Percentiles rank a stretch among this genome's conserved stretches.
Evolutionary conservation across 176 grass and related monocot species (phyloP).

Genomic region (Musa itinerans): DNA sequence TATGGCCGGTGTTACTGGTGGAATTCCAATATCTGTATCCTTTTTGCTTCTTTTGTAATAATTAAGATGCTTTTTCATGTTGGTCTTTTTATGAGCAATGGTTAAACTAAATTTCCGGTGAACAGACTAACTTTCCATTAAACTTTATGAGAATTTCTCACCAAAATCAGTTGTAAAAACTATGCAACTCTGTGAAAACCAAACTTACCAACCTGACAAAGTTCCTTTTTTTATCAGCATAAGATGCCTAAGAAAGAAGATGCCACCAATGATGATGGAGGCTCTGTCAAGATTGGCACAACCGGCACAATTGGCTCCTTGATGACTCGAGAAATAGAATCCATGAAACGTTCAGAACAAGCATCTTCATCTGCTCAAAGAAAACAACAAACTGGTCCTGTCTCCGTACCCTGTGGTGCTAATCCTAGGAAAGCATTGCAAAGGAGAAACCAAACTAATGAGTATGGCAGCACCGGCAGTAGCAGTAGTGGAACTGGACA

Average conservation of each 20-base stretch:
- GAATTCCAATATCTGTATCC: no score
- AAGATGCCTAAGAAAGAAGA: slow-evolving; percentile 2
- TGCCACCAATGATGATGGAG: not conserved
- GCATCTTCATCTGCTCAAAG: slow-evolving; percentile 18
- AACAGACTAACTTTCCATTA: not conserved
- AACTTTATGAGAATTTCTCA: not conserved
- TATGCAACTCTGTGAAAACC: not conserved
- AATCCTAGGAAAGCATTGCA: slow-evolving; percentile 40
- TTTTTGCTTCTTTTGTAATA: no score
- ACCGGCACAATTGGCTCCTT: slow-evolving; percentile 80
- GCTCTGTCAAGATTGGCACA: slow-evolving; percentile 50
- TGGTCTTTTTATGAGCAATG: not conserved
- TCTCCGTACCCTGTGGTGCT: slow-evolving; percentile 62
- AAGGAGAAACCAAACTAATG: slow-evolving; percentile 34
- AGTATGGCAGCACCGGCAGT: slow-evolving; percentile 15
- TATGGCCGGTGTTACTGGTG: no score
- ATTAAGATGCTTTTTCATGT: not conserved
- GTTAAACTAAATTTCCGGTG: not conserved
- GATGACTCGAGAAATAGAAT: slow-evolving; percentile 63
- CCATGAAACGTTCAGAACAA: slow-evolving; percentile 40
- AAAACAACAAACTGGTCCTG: slow-evolving; percentile 45
- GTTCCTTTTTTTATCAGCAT: not conserved
- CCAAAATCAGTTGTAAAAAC: not conserved
- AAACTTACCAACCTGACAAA: not conserved
- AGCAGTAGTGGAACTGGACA: not conserved